Evolutionary conservation across 345 rosid species (phyloP), one percentile per base, ranked within the genome.

Genomic region (Aquilaria sinensis): DNA sequence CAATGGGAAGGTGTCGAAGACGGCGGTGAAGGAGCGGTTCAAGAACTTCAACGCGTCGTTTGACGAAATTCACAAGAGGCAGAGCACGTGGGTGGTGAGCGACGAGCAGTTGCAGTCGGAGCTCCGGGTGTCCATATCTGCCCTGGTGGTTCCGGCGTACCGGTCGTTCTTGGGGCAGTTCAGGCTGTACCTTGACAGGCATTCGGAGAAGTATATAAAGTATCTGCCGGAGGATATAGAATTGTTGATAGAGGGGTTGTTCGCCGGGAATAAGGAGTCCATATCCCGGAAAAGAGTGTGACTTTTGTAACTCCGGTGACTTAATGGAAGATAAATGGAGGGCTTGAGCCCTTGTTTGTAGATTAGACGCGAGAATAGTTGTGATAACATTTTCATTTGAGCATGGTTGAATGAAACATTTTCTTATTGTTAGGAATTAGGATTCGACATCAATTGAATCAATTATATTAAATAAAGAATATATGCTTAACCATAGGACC

Each of bases 71-170:
- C 92, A 84, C 67, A 83, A 70, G 85, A 84, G 90, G 48, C 97
- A 93, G 68, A 83, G 85, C 57, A 65, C 91, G 5, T 93, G 98
- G 98, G 83, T 93, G 37, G 96, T 90, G 54, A 80, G 85, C 33
- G 96, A 93, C 58, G 92, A 84, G 67, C 97, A 90, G 75, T 78
- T 93, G 43, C 90, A 90, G 59, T 89, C 94, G 1, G 98, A 93
- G 89, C 88, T 90, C 2, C 64, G 96, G 74, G 86, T 88, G 2
- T 87, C 98, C 3, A 85, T 93, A 52, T 53, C 96, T 0, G 88
- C 94, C 2, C 75, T 93, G 51, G 81, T 93, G 74, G 90, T 84
- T 33, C 97, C 97, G 7, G 96, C 98, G 2, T 93, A 93, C 72
- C 61, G 97, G 68, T 80, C 89, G 11, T 87, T 87, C 74, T 66